Evolutionary conservation across 306 rosid genomes (phyloP).

Genomic region (Inga oerstediana): DNA sequence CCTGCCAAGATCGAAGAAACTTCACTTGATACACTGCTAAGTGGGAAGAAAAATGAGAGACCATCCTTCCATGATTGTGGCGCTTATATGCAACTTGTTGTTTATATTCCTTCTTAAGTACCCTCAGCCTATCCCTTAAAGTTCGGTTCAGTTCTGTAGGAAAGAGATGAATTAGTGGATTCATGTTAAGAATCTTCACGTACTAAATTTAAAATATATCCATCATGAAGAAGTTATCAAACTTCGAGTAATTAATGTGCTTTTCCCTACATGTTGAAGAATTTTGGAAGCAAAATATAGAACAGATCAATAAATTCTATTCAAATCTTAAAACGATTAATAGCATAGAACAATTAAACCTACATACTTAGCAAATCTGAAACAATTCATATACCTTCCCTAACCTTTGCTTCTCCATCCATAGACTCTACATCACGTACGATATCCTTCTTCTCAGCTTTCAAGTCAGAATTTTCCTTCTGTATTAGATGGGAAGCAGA

Average conservation of each 20-base stretch:
- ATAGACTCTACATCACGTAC: conserved; percentile 51
- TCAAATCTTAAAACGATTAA: neutral
- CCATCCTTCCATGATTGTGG: conserved; percentile 34
- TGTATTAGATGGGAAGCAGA: conserved; percentile 40
- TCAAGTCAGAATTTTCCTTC: conserved; percentile 43
- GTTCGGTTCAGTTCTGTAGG: conserved; percentile 53
- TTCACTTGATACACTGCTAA: conserved; percentile 35
- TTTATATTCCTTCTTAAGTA: conserved; percentile 42
- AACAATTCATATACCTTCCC: conserved; percentile 49
- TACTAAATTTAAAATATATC: neutral
- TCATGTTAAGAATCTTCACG: neutral
- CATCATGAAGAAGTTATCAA: too few species aligned
- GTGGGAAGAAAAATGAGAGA: conserved; percentile 44
- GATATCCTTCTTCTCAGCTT: conserved; percentile 45
- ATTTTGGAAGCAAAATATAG: too few species aligned
- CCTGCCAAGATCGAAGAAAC: conserved; percentile 23
- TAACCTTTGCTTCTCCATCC: conserved; percentile 47
- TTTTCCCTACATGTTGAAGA: neutral
- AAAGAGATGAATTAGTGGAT: neutral
- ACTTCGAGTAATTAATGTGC: neutral
- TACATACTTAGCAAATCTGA: neutral
- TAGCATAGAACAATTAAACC: neutral
- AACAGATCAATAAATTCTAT: neutral
- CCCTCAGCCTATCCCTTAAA: conserved; percentile 45
- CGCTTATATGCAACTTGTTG: conserved; percentile 34